Conservation (phyloP, 139 green algal species). For the Marvania coccoides region DNA sequence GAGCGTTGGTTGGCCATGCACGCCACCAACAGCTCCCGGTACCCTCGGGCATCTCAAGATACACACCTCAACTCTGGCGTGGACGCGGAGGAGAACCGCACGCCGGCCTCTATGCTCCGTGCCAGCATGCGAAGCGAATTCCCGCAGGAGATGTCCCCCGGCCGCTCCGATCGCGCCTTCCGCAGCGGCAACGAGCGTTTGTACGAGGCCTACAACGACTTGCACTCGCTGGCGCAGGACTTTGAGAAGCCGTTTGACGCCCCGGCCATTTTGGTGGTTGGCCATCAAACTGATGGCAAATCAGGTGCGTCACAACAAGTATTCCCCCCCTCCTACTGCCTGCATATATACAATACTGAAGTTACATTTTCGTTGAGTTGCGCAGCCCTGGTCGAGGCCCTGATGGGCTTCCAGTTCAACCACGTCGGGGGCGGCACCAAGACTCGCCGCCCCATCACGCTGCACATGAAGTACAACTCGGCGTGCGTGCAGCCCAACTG, state of each 20-base stretch:
- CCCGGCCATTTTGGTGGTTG: constrained; percentile 90
- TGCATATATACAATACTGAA: too few relatives aligned
- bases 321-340: neutral
- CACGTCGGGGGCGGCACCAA: constrained; percentile 94
- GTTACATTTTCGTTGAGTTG: too few relatives aligned
- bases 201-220: constrained; percentile 90
- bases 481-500: constrained; percentile 72
- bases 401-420: constrained; percentile 99
- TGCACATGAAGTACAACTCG: constrained; percentile 96
- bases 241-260: constrained; percentile 95
- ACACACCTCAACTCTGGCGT: neutral
- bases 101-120: constrained; percentile 21
- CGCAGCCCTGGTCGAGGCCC: constrained; percentile 85
- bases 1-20: constrained; percentile 35
- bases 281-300: constrained; percentile 96
- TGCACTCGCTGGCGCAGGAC: constrained; percentile 82
- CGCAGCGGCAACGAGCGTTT: constrained; percentile 72
- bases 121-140: constrained; percentile 3
- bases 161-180: constrained; percentile 38
- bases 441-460: constrained; percentile 85
- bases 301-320: constrained; percentile 41
- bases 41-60: constrained; percentile 23
- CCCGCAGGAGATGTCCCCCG: constrained; percentile 26
- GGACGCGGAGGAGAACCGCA: constrained; percentile 34
- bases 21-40: constrained; percentile 18